Evolutionary conservation across 805 yeast species (phyloP).

Genomic region (Candida takata): DNA sequence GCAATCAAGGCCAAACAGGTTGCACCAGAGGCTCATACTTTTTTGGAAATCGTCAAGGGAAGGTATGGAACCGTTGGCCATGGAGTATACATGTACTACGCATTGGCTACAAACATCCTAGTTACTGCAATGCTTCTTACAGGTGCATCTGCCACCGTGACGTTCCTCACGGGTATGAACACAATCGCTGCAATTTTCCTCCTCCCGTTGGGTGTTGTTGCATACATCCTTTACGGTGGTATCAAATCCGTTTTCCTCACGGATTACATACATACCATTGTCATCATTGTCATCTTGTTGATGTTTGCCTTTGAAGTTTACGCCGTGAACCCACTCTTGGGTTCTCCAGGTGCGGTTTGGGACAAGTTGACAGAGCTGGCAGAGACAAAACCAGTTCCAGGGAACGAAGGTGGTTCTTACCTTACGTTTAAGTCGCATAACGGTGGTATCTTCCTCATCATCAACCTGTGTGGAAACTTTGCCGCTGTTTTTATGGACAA

Average conservation of each 20-base stretch:
- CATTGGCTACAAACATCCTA: constrained; percentile 77
- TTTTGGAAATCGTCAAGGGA: constrained; percentile 72
- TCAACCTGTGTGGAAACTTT: constrained; percentile 82
- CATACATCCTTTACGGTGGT: constrained; percentile 77
- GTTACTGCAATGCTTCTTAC: constrained; percentile 91
- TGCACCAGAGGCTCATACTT: constrained; percentile 91
- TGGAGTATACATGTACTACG: constrained; percentile 64
- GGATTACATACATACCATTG: constrained; percentile 76
- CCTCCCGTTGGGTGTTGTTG: constrained; percentile 72
- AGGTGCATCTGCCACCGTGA: constrained; percentile 83
- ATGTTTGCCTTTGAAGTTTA: constrained; percentile 76
- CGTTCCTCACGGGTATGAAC: constrained; percentile 76
- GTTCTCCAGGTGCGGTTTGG: constrained; percentile 79
- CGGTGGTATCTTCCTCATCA: constrained; percentile 86
- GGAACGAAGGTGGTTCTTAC: constrained; percentile 82
- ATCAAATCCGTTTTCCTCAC: constrained; percentile 76
- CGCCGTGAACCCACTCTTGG: constrained; percentile 62
- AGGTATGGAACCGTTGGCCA: constrained; percentile 81
- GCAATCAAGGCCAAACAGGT: constrained; percentile 85
- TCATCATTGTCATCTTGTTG: constrained; percentile 68
- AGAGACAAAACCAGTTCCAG: constrained; percentile 54
- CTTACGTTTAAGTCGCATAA: constrained; percentile 79
- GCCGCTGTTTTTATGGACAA: constrained; percentile 85
- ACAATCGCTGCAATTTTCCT: constrained; percentile 76
- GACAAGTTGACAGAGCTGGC: constrained; percentile 62